phyloP scores from a whole-genome alignment of 352 stramenopile genomes.

The Thraustochytrium striatum region DNA sequence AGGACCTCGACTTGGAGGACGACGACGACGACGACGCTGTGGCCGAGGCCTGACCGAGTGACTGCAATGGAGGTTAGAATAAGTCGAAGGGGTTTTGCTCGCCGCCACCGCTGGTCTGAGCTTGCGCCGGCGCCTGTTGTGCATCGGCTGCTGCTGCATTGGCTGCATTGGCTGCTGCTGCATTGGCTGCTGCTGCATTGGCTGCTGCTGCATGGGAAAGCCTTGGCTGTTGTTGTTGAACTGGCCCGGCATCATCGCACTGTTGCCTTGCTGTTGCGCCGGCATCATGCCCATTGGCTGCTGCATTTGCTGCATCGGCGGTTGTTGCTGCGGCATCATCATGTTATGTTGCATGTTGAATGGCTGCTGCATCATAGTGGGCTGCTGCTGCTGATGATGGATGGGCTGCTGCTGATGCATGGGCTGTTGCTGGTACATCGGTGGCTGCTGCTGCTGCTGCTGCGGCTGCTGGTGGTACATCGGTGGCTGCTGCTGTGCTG shows the following conservation, averaged over 20 bases:
- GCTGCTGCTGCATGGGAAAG: not conserved
- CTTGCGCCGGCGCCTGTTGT: not conserved
- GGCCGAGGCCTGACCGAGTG: not conserved
- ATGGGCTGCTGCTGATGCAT: slow-evolving; percentile 7
- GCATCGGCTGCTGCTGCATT: not conserved
- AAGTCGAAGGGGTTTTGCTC: slow-evolving; percentile 35
- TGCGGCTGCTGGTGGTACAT: not conserved
- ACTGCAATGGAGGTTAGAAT: slow-evolving; percentile 1
- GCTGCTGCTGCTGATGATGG: not conserved
- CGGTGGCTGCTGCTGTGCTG: not conserved
- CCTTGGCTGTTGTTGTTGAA: not conserved
- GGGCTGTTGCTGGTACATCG: not conserved
- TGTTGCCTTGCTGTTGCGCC: no score
- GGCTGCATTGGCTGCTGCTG: not conserved
- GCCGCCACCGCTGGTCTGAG: not conserved
- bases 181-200: not conserved
- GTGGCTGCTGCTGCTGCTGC: not conserved
- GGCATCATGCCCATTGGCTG: no score
- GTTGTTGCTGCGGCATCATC: no score
- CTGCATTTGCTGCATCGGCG: no score
- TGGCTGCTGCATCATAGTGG: not conserved
- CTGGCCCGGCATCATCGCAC: no score
- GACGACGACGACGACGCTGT: not conserved
- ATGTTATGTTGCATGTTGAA: no score
- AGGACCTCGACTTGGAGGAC: not conserved